Percentiles rank a stretch among this genome's conserved stretches.
Evolutionary conservation across 2,329 filamentous ascomycete species (phyloP).

Genomic region (Diaporthe sp.): DNA sequence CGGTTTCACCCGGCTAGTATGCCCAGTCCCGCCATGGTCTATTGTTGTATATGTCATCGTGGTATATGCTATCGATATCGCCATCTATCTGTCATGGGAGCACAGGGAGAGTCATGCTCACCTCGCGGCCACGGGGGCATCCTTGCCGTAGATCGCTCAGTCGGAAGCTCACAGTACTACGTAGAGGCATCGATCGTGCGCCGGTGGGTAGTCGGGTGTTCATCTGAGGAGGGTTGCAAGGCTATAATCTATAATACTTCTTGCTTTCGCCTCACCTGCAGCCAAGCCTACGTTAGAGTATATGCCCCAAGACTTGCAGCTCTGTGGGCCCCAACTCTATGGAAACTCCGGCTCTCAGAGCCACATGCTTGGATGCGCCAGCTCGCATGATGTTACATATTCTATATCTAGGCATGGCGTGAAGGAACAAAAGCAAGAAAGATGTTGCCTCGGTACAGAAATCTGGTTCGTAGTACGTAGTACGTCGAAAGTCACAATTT

Average conservation of each 20-base stretch:
- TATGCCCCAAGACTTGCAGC: not conserved
- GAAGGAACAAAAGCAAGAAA: not conserved
- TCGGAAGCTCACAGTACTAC: not conserved
- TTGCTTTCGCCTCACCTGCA: slow-evolving; percentile 30
- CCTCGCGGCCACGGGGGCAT: slow-evolving; percentile 1
- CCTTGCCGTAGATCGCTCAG: slow-evolving; percentile 7
- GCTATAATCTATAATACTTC: too few relatives aligned
- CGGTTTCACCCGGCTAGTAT: not conserved
- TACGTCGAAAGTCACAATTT: not conserved
- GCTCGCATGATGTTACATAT: not conserved
- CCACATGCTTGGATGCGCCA: not conserved
- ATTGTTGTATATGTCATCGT: not conserved
- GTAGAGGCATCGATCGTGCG: not conserved
- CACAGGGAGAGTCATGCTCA: slow-evolving; percentile 26
- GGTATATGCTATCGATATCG: not conserved
- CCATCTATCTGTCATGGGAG: slow-evolving; percentile 6
- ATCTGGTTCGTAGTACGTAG: not conserved
- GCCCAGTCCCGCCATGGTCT: not conserved
- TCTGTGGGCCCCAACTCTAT: not conserved
- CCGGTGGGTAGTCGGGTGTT: not conserved
- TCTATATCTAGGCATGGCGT: not conserved
- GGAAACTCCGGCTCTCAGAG: not conserved
- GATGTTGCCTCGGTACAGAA: not conserved
- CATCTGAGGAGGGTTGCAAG: not conserved
- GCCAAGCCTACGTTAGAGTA: not conserved